Percentiles rank a stretch among this genome's conserved stretches.
Evolutionary conservation across 2,329 filamentous ascomycete genomes (phyloP).

Genomic region (Neurospora sp.): DNA sequence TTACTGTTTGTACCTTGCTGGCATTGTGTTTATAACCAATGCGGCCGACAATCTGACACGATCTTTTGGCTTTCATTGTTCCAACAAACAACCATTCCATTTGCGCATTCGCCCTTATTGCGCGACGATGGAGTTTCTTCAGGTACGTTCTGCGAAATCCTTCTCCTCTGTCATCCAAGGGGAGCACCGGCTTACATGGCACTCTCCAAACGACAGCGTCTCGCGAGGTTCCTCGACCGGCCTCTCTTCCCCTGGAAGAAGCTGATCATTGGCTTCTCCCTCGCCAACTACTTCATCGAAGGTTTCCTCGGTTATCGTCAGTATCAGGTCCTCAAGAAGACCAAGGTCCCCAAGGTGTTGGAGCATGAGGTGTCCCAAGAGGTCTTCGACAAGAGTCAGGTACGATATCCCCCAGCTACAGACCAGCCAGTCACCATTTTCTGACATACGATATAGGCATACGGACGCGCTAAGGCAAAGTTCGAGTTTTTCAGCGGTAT

Average conservation of each 20-base stretch:
- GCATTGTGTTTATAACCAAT: not conserved
- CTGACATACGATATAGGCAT: conserved; percentile 41
- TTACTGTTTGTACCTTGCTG: conserved; percentile 1
- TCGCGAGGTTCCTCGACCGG: conserved; percentile 80
- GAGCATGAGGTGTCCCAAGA: conserved; percentile 80
- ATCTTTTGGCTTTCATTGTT: not conserved
- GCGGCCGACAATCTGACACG: not conserved
- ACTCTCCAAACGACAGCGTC: conserved; percentile 37
- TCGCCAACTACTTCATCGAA: conserved; percentile 86
- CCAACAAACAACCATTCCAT: not conserved
- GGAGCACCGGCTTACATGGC: not conserved
- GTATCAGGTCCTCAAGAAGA: conserved; percentile 75
- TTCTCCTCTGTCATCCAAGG: not conserved
- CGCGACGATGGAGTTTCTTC: conserved; percentile 36
- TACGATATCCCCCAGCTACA: not conserved
- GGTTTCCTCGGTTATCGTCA: conserved; percentile 82
- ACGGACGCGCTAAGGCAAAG: conserved; percentile 90
- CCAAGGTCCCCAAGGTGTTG: conserved; percentile 74
- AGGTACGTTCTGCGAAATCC: conserved; percentile 22
- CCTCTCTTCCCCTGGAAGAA: conserved; percentile 96
- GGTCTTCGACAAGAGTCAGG: conserved; percentile 86
- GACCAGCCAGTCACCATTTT: not conserved
- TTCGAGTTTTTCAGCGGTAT: conserved; percentile 74
- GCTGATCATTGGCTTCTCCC: conserved; percentile 86
- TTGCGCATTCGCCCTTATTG: conserved; percentile 4